Percentiles rank a stretch among this genome's conserved stretches.
Evolutionary conservation across 2,329 filamentous ascomycete genomes (phyloP).

Genomic region (Aspergillus jensenii): DNA sequence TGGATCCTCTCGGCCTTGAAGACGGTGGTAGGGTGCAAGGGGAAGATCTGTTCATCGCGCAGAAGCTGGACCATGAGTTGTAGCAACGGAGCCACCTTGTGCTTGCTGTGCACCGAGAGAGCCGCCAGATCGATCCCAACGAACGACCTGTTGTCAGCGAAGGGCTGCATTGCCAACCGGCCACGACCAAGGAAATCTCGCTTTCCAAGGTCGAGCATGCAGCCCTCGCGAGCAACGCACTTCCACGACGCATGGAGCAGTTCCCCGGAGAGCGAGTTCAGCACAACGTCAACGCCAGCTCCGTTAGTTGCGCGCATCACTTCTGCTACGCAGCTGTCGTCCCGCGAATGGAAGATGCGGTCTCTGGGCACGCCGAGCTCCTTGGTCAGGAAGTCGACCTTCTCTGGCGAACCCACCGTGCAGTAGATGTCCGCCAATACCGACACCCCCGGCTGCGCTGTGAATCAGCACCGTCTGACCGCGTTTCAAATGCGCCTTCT

Average conservation of each 20-base stretch:
- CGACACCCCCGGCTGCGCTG: slow-evolving; percentile 25
- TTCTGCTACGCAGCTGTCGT: background rate
- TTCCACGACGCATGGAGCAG: background rate
- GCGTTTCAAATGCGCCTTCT: slow-evolving; percentile 21
- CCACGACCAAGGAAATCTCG: background rate
- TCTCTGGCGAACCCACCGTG: slow-evolving; percentile 14
- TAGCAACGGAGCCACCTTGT: background rate
- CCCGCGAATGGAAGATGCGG: background rate
- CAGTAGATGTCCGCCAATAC: slow-evolving; percentile 25
- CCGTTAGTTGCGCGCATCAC: background rate
- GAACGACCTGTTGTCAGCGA: background rate
- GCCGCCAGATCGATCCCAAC: background rate
- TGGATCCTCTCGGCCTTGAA: background rate
- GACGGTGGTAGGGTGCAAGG: background rate
- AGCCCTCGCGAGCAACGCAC: background rate
- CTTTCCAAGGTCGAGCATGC: background rate
- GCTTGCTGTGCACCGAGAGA: background rate
- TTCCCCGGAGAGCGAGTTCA: background rate
- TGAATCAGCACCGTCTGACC: slow-evolving; percentile 30
- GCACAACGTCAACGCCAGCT: background rate
- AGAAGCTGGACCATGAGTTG: background rate
- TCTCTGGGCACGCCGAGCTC: background rate
- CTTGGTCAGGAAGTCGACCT: background rate
- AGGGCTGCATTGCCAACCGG: background rate
- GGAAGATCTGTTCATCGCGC: background rate